These are phyloP conservation scores for Colletotrichum tropicale DNA, from an alignment of 2,329 filamentous ascomycete species.

Conservation along the genomic window DNA sequence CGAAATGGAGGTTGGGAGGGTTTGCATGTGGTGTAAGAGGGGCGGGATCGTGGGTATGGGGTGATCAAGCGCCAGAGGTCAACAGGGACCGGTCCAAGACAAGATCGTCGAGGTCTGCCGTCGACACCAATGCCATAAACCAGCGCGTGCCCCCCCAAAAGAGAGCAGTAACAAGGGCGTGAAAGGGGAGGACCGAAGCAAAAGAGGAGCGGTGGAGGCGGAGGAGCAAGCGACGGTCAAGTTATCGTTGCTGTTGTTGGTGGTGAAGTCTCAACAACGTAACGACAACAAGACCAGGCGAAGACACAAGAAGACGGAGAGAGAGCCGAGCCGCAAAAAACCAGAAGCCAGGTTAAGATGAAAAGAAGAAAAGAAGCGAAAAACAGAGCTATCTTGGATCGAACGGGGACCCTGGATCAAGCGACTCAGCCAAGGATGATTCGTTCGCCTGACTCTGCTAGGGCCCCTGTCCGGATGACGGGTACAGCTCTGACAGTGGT, in stretches of 20 bases:
- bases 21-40: neutral
- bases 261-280: neutral
- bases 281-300: neutral
- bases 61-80: neutral
- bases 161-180: neutral
- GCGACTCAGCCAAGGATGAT: neutral
- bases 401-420: slow-evolving; percentile 2
- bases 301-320: neutral
- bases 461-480: slow-evolving; percentile 12
- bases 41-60: neutral
- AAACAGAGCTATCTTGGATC: neutral
- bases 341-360: neutral
- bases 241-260: neutral
- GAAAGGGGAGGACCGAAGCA: neutral
- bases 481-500: neutral
- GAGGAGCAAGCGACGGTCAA: neutral
- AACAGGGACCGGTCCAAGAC: neutral
- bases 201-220: neutral
- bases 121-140: neutral
- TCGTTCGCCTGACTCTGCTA: slow-evolving; percentile 5
- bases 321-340: neutral
- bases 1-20: neutral
- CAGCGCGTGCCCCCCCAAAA: neutral
- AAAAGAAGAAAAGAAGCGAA: neutral
- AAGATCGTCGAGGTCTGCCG: neutral